Evolutionary conservation across 2,329 filamentous ascomycete genomes (phyloP).

Genomic region (Xylaria sp.): DNA sequence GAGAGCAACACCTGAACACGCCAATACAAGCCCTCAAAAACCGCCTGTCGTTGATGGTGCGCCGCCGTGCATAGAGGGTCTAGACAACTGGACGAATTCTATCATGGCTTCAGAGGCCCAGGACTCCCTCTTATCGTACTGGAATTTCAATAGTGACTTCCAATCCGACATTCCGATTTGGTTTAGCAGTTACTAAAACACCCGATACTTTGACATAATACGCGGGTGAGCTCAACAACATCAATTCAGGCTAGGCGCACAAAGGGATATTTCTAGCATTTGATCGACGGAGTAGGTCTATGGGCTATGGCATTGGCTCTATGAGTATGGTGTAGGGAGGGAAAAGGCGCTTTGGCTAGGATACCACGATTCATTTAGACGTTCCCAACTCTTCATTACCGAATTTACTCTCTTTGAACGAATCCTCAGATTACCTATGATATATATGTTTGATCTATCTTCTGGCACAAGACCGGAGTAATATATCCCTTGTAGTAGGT

Average conservation of each 20-base stretch:
- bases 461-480: too few relatives aligned
- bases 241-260: neutral
- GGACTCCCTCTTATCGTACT: conserved; percentile 24
- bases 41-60: conserved; percentile 1
- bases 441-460: too few relatives aligned
- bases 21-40: conserved; percentile 1
- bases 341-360: conserved; percentile 3
- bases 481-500: too few relatives aligned
- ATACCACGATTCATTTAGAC: neutral
- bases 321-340: neutral
- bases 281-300: neutral
- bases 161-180: conserved; percentile 37
- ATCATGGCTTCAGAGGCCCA: conserved; percentile 16
- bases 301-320: neutral
- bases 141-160: conserved; percentile 32
- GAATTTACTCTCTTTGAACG: neutral
- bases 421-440: too few relatives aligned
- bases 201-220: neutral
- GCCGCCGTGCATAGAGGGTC: conserved; percentile 10
- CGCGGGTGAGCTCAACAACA: neutral
- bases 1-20: neutral
- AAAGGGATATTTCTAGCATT: neutral
- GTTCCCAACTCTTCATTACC: conserved; percentile 1
- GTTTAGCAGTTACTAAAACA: conserved; percentile 31
- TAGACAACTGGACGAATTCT: conserved; percentile 31